phyloP scores from a whole-genome alignment of 1,139 yeast genomes.

The Yamadazyma spencermartinsiae region DNA sequence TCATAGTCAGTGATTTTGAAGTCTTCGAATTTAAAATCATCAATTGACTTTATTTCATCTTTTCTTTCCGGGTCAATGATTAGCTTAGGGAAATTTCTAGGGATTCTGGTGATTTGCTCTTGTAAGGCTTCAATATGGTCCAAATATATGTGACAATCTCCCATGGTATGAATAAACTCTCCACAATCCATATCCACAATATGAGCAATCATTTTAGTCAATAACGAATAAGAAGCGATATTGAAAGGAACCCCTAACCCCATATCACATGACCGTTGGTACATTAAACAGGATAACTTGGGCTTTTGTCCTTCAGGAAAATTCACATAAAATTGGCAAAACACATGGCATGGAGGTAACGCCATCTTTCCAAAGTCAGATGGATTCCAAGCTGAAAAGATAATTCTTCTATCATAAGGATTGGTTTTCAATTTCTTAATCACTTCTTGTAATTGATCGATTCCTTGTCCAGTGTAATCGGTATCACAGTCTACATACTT shows the following conservation, averaged over 20 bases:
- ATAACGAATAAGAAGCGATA: conserved; percentile 91
- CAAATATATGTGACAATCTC: conserved; percentile 92
- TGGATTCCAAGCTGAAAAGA: conserved; percentile 98
- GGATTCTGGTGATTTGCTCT: conserved; percentile 72
- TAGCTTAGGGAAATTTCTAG: conserved; percentile 79
- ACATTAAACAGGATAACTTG: conserved; percentile 78
- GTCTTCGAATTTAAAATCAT: conserved; percentile 86
- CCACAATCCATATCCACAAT: conserved; percentile 94
- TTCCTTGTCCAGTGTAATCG: conserved; percentile 85
- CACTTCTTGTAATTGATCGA: conserved; percentile 82
- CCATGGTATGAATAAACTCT: conserved; percentile 91
- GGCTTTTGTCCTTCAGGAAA: conserved; percentile 64
- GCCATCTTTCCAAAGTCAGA: conserved; percentile 94
- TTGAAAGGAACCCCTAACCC: conserved; percentile 98
- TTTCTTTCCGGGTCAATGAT: conserved; percentile 57
- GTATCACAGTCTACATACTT: conserved; percentile 81
- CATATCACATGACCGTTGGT: conserved; percentile 99
- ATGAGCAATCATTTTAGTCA: conserved; percentile 94
- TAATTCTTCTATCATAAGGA: conserved; percentile 93
- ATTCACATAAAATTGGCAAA: conserved; percentile 90
- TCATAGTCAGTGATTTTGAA: conserved; percentile 76
- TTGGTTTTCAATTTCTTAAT: conserved; percentile 78
- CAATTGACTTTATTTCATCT: conserved; percentile 60
- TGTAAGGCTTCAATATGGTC: conserved; percentile 91
- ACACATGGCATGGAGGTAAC: conserved; percentile 96